These are phyloP conservation scores for Globisporangium emineosum DNA, from an alignment of 352 stramenopile species.

Conservation along the genomic window DNA sequence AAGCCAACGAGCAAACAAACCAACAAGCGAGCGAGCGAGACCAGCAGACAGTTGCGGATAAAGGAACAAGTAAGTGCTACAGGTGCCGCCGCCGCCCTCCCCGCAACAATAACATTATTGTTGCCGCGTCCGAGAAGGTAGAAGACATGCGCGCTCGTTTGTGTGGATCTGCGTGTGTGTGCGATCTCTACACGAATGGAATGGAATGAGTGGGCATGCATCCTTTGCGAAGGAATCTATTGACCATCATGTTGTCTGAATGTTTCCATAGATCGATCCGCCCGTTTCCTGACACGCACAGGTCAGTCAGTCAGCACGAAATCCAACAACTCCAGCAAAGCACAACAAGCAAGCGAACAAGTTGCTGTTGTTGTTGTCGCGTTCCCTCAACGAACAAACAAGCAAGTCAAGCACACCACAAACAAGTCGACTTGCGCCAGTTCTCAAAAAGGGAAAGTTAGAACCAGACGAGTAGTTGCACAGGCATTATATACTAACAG, in stretches of 20 bases:
- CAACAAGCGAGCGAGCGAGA: not conserved
- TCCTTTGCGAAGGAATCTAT: not conserved
- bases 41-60: constrained; percentile 4
- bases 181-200: not conserved
- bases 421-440: not conserved
- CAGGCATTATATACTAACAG: not conserved
- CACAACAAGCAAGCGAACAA: constrained; percentile 3
- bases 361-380: not conserved
- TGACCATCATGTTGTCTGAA: not conserved
- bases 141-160: not conserved
- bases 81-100: not conserved
- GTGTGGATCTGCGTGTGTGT: not conserved
- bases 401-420: not conserved
- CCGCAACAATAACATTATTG: not conserved
- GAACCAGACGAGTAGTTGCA: not conserved
- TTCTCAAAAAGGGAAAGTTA: not conserved
- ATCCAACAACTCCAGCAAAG: constrained; percentile 3
- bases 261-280: constrained; percentile 10
- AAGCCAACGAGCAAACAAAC: not conserved
- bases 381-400: not conserved
- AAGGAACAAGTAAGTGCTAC: constrained; percentile 8
- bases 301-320: not conserved
- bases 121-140: constrained; percentile 4
- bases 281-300: not conserved
- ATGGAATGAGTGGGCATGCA: not conserved